Evolutionary conservation across 228 moss, liverwort and hornwort species (phyloP).

Genomic region (Sphagnum fallax): DNA sequence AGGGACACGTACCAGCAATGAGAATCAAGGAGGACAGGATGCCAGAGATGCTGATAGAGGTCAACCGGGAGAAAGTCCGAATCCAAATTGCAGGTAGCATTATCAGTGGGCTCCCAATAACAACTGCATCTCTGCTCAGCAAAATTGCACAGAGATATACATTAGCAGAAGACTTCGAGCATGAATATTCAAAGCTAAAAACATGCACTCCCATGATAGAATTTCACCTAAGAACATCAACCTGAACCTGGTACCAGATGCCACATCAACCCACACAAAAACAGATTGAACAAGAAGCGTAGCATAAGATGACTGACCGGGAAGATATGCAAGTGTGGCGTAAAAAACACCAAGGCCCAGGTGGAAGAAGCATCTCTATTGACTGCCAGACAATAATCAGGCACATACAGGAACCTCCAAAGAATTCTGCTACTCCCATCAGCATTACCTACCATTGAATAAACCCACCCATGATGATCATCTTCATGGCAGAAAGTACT

Average conservation of each 20-base stretch:
- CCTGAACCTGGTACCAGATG: neutral
- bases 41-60: slow-evolving; percentile 86
- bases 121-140: slow-evolving; percentile 45
- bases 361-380: slow-evolving; percentile 66
- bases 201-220: too few relatives aligned
- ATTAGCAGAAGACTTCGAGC: too few relatives aligned
- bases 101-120: slow-evolving; percentile 61
- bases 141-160: neutral
- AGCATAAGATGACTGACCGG: slow-evolving; percentile 19
- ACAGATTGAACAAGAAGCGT: too few relatives aligned
- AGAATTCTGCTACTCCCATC: slow-evolving; percentile 82
- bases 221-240: neutral
- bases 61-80: slow-evolving; percentile 75
- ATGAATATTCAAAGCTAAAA: too few relatives aligned
- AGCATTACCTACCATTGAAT: slow-evolving; percentile 59
- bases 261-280: too few relatives aligned
- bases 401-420: slow-evolving; percentile 85
- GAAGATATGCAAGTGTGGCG: slow-evolving; percentile 41
- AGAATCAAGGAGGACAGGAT: slow-evolving; percentile 69
- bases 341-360: slow-evolving; percentile 34
- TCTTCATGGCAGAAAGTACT: too few relatives aligned
- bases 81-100: slow-evolving; percentile 79
- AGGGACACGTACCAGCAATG: slow-evolving; percentile 43
- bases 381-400: slow-evolving; percentile 92
- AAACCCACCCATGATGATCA: neutral